Base-by-base conservation (phyloP, 2,329 filamentous ascomycete species). In the Fusarium xylarioides region DNA sequence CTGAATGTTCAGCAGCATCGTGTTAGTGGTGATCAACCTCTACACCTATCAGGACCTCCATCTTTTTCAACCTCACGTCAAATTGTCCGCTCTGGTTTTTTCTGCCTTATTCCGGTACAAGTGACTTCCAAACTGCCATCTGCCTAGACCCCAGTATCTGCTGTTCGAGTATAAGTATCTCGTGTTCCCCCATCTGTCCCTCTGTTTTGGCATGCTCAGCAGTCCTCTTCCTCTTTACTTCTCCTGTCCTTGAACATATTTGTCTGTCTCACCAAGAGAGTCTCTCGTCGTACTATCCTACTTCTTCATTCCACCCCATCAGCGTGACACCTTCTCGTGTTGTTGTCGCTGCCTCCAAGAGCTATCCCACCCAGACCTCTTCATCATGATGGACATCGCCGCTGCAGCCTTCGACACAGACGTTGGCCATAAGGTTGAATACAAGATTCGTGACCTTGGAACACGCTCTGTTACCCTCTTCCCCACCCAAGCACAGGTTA, bases 381-480 rank as follows among this genome's bases (percentile, higher is more conserved):
- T 21, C 44, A 64, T 28, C 19, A 63, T 66, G 44, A 28, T 37
- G 15, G 58, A n/a, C 14, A 23, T 28, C 11, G 35, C 49, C 18
- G n/a, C 44, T 28, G 35, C 30, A 30, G 23, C 38, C n/a, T 50
- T 50, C 46, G 73, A 54, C 56, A 84, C 86, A 82, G 84, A 86
- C 28, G 67, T 77, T 40, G 58, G 79, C 60, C 79, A 85, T 71
- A 82, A 82, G 66, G 79, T 87, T 65, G 83, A 88, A 66, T 90
- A 90, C 78, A 84, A 85, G 37, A 79, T 92, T 68, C 85, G 86
- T 47, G 85, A 90, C 54, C 82, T 92, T 35, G 76, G 82, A 14
- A 92, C 91, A 38, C 87, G 88, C 55, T 87, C 87, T 1, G 90
- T 93, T 21, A 90, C 87, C 1, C 84, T 93, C 44, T 92, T 91